Evolutionary conservation across 768 basidiomycete species (phyloP).

Genomic region (Gelatoporia subvermispora): DNA sequence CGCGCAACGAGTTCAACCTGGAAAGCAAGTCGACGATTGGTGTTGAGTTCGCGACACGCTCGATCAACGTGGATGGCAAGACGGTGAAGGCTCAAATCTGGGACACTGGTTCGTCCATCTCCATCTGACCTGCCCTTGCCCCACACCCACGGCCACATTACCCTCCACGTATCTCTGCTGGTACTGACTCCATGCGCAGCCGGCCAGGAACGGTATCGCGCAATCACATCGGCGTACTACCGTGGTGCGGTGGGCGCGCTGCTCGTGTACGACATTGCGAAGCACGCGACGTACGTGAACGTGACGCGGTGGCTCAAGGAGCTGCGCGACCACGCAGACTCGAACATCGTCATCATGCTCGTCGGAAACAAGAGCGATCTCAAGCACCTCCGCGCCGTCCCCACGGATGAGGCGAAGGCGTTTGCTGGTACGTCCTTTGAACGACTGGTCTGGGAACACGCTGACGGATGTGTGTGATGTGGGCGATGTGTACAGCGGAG

Average conservation of each 20-base stretch:
- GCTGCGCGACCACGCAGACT: conserved; percentile 91
- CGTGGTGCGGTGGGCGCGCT: conserved; percentile 93
- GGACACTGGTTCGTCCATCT: conserved; percentile 79
- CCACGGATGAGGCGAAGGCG: conserved; percentile 93
- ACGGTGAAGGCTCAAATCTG: conserved; percentile 98
- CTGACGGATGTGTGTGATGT: neutral
- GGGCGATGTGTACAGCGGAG: conserved; percentile 55
- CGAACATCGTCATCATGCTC: conserved; percentile 23
- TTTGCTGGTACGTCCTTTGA: conserved; percentile 65
- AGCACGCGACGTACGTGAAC: conserved; percentile 91
- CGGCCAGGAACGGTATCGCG: conserved; percentile 95
- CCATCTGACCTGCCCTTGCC: neutral
- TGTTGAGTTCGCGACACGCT: conserved; percentile 96
- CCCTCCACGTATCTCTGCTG: neutral
- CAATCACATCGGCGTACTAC: conserved; percentile 99
- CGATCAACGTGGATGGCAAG: conserved; percentile 93
- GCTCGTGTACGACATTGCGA: conserved; percentile 91
- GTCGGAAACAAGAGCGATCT: conserved; percentile 69
- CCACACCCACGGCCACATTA: neutral
- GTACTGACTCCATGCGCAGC: conserved; percentile 41
- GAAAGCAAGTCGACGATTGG: conserved; percentile 99
- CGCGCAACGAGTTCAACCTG: conserved; percentile 97
- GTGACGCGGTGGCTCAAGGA: conserved; percentile 95
- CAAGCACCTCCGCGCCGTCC: conserved; percentile 93
- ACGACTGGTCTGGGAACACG: neutral